A percentile compares a stretch with the other conserved stretches of the same genome.
Evolutionary conservation across 2,329 filamentous ascomycete species (phyloP).

Genomic region (Bipolaris sorokiniana): DNA sequence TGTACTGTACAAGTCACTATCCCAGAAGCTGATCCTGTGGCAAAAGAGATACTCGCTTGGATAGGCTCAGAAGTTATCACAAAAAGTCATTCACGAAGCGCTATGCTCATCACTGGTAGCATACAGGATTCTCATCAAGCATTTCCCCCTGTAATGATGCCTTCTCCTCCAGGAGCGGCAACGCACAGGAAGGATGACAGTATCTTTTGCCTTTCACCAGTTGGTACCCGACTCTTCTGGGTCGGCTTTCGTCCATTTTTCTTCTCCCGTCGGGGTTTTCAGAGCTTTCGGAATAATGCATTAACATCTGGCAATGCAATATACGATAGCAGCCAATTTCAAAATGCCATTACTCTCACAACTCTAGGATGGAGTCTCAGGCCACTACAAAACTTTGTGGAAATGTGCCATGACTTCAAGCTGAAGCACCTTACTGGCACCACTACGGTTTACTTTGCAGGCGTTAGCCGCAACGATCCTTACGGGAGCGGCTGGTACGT

Average conservation of each 20-base stretch:
- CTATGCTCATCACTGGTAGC: constrained; percentile 30
- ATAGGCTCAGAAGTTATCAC: constrained; percentile 35
- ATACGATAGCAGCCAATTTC: constrained; percentile 20
- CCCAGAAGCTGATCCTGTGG: constrained; percentile 32
- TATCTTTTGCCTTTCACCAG: constrained; percentile 24
- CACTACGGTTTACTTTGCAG: constrained; percentile 37
- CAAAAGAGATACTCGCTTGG: constrained; percentile 36
- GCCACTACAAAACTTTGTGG: constrained; percentile 32
- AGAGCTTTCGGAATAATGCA: background rate
- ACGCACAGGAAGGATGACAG: constrained; percentile 9
- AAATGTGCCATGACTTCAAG: constrained; percentile 33
- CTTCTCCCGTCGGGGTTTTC: constrained; percentile 26
- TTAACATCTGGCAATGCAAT: constrained; percentile 1
- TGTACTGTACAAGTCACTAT: constrained; percentile 33
- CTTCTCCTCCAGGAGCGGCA: background rate
- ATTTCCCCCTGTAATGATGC: constrained; percentile 6
- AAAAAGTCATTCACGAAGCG: constrained; percentile 28
- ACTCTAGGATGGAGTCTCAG: constrained; percentile 38
- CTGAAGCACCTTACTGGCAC: constrained; percentile 28
- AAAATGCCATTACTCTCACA: constrained; percentile 27
- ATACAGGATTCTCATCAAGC: constrained; percentile 14
- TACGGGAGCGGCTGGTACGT: constrained; percentile 20
- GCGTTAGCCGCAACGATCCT: constrained; percentile 11
- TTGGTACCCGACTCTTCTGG: constrained; percentile 38
- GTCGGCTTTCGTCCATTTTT: constrained; percentile 38